A percentile compares a stretch with the other conserved stretches of the same genome.
These are phyloP conservation scores for Filosporella fistucella DNA, from an alignment of 495 filamentous ascomycete species.

Conservation along the genomic window DNA sequence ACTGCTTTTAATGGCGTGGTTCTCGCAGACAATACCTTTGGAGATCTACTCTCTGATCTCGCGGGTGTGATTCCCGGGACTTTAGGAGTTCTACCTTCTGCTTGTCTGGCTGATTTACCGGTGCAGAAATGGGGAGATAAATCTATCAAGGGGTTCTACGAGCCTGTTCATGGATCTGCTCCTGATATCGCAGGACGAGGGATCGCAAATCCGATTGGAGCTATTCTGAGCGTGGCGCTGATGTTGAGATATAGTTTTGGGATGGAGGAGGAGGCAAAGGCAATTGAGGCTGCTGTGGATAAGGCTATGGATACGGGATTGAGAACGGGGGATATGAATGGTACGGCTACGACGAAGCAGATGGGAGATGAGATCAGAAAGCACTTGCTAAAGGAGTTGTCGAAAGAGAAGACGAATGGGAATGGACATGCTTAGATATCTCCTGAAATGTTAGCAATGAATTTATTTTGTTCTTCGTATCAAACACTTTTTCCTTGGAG, in stretches of 20 bases:
- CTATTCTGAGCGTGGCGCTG: conserved; percentile 63
- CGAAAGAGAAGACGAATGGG: too few relatives aligned
- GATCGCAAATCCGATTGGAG: conserved; percentile 64
- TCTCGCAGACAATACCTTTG: conserved; percentile 47
- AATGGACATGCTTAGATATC: too few relatives aligned
- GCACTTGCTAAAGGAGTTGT: too few relatives aligned
- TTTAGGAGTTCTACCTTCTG: conserved; percentile 44
- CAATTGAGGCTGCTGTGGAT: conserved; percentile 53
- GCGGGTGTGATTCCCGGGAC: conserved; percentile 44
- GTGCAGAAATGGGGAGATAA: too few relatives aligned
- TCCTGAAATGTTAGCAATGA: too few relatives aligned
- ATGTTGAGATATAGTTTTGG: conserved; percentile 65
- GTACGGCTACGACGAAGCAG: too few relatives aligned
- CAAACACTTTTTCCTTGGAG: too few relatives aligned
- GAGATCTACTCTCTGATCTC: conserved; percentile 48
- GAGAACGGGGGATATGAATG: conserved; percentile 55
- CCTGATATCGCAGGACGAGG: conserved; percentile 56
- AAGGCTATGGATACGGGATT: conserved; percentile 51
- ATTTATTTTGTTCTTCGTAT: too few relatives aligned
- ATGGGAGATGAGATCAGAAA: too few relatives aligned
- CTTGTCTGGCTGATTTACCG: conserved; percentile 44
- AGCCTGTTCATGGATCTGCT: conserved; percentile 32
- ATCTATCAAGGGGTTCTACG: conserved; percentile 36
- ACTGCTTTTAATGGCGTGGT: conserved; percentile 44
- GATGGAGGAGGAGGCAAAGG: conserved; percentile 45